phyloP scores from a whole-genome alignment of 176 grass and related monocot genomes.

The Aegilops speltoides region DNA sequence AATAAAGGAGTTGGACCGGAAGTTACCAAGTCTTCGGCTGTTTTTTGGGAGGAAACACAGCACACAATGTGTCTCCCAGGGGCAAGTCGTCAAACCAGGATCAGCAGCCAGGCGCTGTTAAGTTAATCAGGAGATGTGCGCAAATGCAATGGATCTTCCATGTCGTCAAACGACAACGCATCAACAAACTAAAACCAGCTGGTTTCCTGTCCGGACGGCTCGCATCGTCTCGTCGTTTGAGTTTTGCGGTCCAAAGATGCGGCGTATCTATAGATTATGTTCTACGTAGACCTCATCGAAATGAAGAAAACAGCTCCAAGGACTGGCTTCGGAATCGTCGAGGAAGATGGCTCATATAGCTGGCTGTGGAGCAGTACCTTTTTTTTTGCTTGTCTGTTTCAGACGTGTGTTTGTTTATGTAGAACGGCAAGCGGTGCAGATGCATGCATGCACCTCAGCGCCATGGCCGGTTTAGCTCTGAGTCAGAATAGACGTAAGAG shows the following conservation, averaged over 20 bases:
- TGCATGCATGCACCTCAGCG: too few relatives aligned
- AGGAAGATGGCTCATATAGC: not conserved
- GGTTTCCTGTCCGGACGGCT: too few relatives aligned
- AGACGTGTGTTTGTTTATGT: too few relatives aligned
- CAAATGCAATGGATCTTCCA: constrained; percentile 27
- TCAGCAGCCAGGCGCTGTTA: too few relatives aligned
- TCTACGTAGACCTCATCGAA: not conserved
- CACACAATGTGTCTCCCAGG: too few relatives aligned
- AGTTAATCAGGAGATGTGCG: not conserved
- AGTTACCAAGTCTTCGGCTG: not conserved
- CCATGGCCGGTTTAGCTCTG: not conserved
- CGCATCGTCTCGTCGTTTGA: too few relatives aligned
- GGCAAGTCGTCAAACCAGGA: too few relatives aligned
- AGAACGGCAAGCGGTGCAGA: too few relatives aligned
- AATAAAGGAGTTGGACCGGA: too few relatives aligned
- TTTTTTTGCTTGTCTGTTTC: too few relatives aligned
- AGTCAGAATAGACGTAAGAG: not conserved
- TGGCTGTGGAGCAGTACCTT: too few relatives aligned
- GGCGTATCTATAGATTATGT: not conserved
- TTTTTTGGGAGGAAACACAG: not conserved
- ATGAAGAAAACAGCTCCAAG: not conserved
- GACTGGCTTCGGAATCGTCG: not conserved
- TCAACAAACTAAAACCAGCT: not conserved
- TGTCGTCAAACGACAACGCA: not conserved
- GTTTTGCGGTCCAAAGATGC: too few relatives aligned